Evolutionary conservation across 2,329 filamentous ascomycete genomes (phyloP), one percentile per base, ranked within the genome.

Genomic region (Pseudocercospora ulei): DNA sequence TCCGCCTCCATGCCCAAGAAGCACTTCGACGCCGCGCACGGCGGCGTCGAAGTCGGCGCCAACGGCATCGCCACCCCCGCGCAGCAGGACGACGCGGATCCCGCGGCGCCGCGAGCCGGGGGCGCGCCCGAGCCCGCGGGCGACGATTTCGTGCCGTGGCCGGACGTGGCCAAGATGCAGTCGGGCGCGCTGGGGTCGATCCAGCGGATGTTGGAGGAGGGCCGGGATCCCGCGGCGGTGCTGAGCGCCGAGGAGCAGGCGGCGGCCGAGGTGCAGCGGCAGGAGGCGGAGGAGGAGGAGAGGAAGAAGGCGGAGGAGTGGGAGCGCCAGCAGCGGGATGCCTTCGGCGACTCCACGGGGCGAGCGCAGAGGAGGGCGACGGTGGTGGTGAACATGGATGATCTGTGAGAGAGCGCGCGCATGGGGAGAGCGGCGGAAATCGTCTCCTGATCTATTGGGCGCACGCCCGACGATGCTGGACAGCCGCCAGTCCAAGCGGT

Each of bases 91-190:
- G 48, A 38, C 14, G 51, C 49, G 7, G 44, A 50, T 11, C 38
- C 53, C 16, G 58, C 63, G 16, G 59, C 58, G 3, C 50, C 56
- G 3, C 53, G 58, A 18, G 61, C 65, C 23, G 54, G 58, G 22
- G 53, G 59, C 9, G 63, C 56, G 51, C 51, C 70, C 29, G 27
- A 53, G 55, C 30, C 63, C 13, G 7, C 69, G 5, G 69, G 71
- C 6, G 65, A 62, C 28, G 56, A 71, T 23, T 92, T 86, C 64
- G 70, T 76, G 30, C 83, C 84, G 1, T 92, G 83, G 83, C 83
- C 83, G 0, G 68, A 67, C 17, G 76, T 83, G 46, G 74, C 79
- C 19, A 72, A 76, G 43, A 82, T 90, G 46, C 72, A 75, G 19
- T 65, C 66, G 9, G 82, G 84, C 22, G 76, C 77, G 1, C 66